Evolutionary conservation across 495 filamentous ascomycete genomes (phyloP).

Genomic region (Penicillium goetzii): DNA sequence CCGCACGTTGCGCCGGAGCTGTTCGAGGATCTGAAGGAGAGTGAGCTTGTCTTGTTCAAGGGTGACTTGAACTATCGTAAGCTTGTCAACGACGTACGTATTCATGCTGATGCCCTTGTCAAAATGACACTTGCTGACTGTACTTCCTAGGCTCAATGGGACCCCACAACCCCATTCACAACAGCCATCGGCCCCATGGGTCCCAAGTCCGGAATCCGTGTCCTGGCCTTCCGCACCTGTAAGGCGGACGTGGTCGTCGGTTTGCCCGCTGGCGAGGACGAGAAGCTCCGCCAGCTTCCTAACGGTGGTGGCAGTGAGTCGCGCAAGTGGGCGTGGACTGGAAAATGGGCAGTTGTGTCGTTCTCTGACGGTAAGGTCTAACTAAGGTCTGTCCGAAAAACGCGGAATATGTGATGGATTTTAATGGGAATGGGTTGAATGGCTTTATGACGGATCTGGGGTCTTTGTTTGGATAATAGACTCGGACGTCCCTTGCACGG

Average conservation of each 20-base stretch:
- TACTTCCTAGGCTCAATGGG: slow-evolving; percentile 70
- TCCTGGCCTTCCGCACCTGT: slow-evolving; percentile 86
- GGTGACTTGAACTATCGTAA: slow-evolving; percentile 97
- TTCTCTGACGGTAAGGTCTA: slow-evolving; percentile 75
- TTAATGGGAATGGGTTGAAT: background rate
- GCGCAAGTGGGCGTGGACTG: slow-evolving; percentile 95
- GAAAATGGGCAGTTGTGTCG: slow-evolving; percentile 94
- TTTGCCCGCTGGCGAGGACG: slow-evolving; percentile 77
- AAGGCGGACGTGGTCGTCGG: slow-evolving; percentile 97
- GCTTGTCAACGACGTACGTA: slow-evolving; percentile 81
- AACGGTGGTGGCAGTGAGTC: slow-evolving; percentile 69
- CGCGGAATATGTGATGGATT: background rate
- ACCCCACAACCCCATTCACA: slow-evolving; percentile 82
- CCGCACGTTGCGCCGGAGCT: slow-evolving; percentile 67
- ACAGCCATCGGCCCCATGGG: slow-evolving; percentile 88
- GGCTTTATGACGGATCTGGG: background rate
- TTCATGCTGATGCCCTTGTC: background rate
- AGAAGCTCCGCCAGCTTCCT: slow-evolving; percentile 68
- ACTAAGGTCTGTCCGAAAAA: slow-evolving; percentile 19
- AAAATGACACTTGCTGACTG: background rate
- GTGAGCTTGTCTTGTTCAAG: slow-evolving; percentile 94
- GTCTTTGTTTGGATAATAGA: slow-evolving; percentile 1
- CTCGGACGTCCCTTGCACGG: background rate
- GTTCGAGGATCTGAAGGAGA: slow-evolving; percentile 76
- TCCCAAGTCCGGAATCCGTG: slow-evolving; percentile 74